Conservation (phyloP, 202 grass and related monocot species). For the Bolboschoenoplectus hybrid region DNA sequence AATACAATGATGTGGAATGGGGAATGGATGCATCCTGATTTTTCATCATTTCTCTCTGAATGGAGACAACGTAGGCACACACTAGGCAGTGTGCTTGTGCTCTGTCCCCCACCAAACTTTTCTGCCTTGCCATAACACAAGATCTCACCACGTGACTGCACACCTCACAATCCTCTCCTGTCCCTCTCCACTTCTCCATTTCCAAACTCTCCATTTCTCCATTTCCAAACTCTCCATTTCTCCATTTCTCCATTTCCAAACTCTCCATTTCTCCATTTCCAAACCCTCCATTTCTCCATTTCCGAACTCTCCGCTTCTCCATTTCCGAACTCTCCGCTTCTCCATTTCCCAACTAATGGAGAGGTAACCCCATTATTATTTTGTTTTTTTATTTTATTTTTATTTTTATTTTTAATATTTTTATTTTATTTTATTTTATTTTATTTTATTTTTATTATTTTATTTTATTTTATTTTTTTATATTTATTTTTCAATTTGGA, state of each 20-base stretch:
- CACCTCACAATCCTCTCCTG: not conserved
- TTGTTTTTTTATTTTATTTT: too few species aligned
- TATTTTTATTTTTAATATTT: too few species aligned
- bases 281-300: too few species aligned
- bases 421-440: too few species aligned
- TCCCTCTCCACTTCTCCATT: not conserved
- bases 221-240: too few species aligned
- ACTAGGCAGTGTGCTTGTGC: not conserved
- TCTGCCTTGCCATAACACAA: conserved; percentile 20
- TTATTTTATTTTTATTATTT: too few species aligned
- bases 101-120: conserved; percentile 27
- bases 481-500: too few species aligned
- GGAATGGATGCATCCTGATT: conserved; percentile 1
- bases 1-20: not conserved
- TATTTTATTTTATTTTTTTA: too few species aligned
- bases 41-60: conserved; percentile 6
- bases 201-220: not conserved
- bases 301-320: too few species aligned
- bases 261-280: too few species aligned
- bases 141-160: conserved; percentile 38
- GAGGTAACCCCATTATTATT: not conserved
- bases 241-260: too few species aligned
- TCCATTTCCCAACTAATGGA: not conserved
- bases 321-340: too few species aligned
- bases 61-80: conserved; percentile 21